Evolutionary conservation across 2,329 filamentous ascomycete genomes (phyloP), one percentile per base, ranked within the genome.

Genomic region (Colletotrichum theobromicola): DNA sequence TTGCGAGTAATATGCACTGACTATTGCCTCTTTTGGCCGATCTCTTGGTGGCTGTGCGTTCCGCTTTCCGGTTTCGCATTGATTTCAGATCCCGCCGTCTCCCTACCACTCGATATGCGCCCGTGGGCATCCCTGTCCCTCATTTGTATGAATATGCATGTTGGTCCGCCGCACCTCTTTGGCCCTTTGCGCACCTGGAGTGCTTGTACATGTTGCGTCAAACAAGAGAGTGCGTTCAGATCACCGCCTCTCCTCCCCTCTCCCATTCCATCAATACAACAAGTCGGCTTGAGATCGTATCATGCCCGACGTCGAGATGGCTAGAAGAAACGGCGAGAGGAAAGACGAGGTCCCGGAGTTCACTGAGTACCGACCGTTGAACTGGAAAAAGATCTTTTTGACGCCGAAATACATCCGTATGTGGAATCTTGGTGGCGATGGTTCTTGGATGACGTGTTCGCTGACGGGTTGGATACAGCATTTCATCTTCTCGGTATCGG

Each of bases 321-420:
- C 72, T 28, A 61, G 72, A 58, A 72, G 72, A 58, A 74, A 69
- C 8, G 28, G 68, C 58, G 34, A 62, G 21, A 64, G 68, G 34
- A 66, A 46, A 67, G 42, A 42, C 1, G 61, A 62, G 5, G 53
- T 65, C 2, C 37, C 12, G 53, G 73, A 77, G 60, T 80, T 82
- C 12, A 83, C 82, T 26, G 80, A 84, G 42, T 84, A 84, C 77
- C 78, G 79, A 60, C 76, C 80, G 2, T 74, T 84, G 18, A 77
- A 83, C 64, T 85, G 82, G 82, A 83, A 82, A 66, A 80, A 80
- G 68, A 71, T 82, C n/a, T 76, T 81, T 42, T 24, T 74, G 61
- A 79, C 81, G 21, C 79, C 79, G 5, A 84, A 84, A 70, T 84
- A 84, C 75, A 79, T 84, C 46, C 80, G 71, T 74, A 70, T 2